Percentiles rank a stretch among this genome's conserved stretches.
phyloP scores from a whole-genome alignment of 352 stramenopile genomes.

The Phytophthora multivora region DNA sequence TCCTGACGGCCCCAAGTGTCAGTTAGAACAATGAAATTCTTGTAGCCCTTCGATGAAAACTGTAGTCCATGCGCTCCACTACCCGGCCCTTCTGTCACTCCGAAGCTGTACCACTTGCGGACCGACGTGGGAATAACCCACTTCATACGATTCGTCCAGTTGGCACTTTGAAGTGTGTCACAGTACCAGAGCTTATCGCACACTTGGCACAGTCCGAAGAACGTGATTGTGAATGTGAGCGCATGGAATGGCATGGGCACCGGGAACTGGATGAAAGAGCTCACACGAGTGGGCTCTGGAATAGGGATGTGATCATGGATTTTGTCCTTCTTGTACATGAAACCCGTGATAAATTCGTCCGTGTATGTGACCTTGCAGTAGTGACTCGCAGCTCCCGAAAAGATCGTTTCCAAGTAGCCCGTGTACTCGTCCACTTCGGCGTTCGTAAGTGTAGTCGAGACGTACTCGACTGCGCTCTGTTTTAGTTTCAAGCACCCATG shows the following conservation, averaged over 20 bases:
- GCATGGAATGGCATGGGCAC: slow-evolving; percentile 90
- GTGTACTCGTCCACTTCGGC: slow-evolving; percentile 66
- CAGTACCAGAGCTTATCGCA: slow-evolving; percentile 91
- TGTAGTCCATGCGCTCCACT: slow-evolving; percentile 85
- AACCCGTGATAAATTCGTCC: slow-evolving; percentile 87
- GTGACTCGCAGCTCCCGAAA: slow-evolving; percentile 77
- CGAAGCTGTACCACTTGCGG: slow-evolving; percentile 90
- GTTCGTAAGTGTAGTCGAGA: slow-evolving; percentile 63
- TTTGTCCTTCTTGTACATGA: slow-evolving; percentile 92
- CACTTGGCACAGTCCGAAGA: slow-evolving; percentile 84
- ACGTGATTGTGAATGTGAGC: slow-evolving; percentile 87
- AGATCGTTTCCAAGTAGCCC: slow-evolving; percentile 86
- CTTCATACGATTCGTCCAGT: slow-evolving; percentile 90
- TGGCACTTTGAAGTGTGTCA: slow-evolving; percentile 80
- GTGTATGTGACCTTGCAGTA: slow-evolving; percentile 87
- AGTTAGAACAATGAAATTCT: slow-evolving; percentile 86
- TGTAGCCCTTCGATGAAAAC: slow-evolving; percentile 90
- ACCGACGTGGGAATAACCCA: slow-evolving; percentile 88
- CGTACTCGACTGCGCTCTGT: slow-evolving; percentile 77
- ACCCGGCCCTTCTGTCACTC: slow-evolving; percentile 73
- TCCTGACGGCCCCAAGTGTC: slow-evolving; percentile 88
- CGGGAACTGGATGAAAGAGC: slow-evolving; percentile 89
- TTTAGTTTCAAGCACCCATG: slow-evolving; percentile 85
- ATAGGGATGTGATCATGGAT: slow-evolving; percentile 91
- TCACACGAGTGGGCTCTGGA: slow-evolving; percentile 82